Conservation (phyloP, 192 early-diverging fungal species). For the Backusella sp. region DNA sequence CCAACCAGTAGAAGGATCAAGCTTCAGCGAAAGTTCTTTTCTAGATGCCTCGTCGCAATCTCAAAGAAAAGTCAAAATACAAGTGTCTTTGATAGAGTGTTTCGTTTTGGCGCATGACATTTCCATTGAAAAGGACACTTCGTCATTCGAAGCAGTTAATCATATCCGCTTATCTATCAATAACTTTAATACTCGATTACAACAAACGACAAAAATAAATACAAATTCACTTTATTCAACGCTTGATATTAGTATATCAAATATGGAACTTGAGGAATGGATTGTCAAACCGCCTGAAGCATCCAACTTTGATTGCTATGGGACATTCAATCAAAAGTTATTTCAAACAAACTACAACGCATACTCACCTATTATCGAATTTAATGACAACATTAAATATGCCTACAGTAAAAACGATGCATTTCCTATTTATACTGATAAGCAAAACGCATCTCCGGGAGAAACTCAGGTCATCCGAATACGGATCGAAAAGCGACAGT, state of each 20-base stretch:
- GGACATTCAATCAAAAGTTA: not conserved
- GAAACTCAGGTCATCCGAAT: constrained; percentile 12
- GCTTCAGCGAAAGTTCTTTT: not conserved
- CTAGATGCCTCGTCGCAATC: not conserved
- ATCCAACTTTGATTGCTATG: not conserved
- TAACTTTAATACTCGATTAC: constrained; percentile 26
- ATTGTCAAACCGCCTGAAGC: not conserved
- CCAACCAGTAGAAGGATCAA: not conserved
- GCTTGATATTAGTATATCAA: not conserved
- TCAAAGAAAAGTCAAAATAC: constrained; percentile 37
- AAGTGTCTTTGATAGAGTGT: constrained; percentile 33
- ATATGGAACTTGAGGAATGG: constrained; percentile 8
- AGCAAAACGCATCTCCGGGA: too few species aligned
- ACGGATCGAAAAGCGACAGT: constrained; percentile 20
- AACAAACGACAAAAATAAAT: not conserved
- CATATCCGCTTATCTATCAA: constrained; percentile 43
- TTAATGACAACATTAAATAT: not conserved
- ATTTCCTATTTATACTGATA: not conserved
- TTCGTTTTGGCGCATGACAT: constrained; percentile 29
- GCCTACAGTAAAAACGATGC: not conserved
- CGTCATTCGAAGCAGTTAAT: constrained; percentile 2
- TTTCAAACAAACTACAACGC: not conserved
- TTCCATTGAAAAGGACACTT: not conserved
- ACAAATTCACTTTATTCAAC: not conserved
- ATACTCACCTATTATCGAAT: not conserved